Percentiles rank a stretch among this genome's conserved stretches.
These are phyloP conservation scores for Acanthochlamys bracteata DNA, from an alignment of 106 monocot species.

Conservation along the genomic window DNA sequence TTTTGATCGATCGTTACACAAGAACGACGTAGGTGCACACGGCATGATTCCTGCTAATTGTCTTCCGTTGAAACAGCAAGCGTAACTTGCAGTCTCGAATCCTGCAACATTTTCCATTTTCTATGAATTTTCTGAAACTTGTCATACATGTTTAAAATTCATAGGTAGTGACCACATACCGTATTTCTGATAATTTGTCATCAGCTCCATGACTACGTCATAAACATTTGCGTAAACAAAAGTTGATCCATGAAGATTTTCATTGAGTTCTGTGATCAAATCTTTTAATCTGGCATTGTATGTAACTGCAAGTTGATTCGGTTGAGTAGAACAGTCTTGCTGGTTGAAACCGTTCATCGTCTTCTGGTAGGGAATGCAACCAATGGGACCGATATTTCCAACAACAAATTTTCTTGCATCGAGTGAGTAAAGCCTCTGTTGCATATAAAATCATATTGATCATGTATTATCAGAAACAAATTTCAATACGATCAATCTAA, in stretches of 20 bases:
- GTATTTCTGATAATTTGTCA: constrained; percentile 48
- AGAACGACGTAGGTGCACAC: constrained; percentile 51
- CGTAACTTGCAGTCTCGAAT: constrained; percentile 47
- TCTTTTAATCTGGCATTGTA: constrained; percentile 55
- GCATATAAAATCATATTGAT: background rate
- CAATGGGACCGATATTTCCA: constrained; percentile 76
- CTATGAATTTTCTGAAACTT: background rate
- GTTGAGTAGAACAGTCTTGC: constrained; percentile 54
- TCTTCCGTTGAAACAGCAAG: constrained; percentile 78
- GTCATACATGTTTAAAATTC: background rate
- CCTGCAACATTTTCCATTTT: constrained; percentile 20
- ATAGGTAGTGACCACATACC: constrained; percentile 16
- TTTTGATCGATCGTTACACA: constrained; percentile 49
- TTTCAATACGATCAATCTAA: background rate
- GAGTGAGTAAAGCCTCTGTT: constrained; percentile 61
- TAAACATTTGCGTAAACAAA: constrained; percentile 82
- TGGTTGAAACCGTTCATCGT: constrained; percentile 41
- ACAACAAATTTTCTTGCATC: constrained; percentile 80
- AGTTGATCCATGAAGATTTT: constrained; percentile 57
- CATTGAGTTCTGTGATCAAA: constrained; percentile 50
- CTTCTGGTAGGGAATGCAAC: constrained; percentile 92
- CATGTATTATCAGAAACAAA: background rate
- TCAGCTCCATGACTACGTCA: constrained; percentile 64
- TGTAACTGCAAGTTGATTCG: constrained; percentile 48
- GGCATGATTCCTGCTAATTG: constrained; percentile 63